Base-by-base conservation (phyloP, 73 alveolate genomes). In the Urostyla sp. region DNA sequence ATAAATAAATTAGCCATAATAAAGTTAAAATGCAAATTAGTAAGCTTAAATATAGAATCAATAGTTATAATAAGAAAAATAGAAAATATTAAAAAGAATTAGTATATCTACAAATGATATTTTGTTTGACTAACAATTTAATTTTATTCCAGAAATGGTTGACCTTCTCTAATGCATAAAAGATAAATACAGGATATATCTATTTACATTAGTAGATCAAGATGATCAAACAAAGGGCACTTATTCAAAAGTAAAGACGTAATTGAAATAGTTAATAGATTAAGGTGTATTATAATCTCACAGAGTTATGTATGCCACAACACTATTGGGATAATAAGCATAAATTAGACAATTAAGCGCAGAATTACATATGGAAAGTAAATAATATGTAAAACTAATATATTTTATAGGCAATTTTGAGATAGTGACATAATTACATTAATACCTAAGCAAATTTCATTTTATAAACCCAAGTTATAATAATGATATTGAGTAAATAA, bases 281-380 rank as follows among this genome's bases (percentile, higher is more conserved):
- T 67, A 69, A 37, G 69, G 69, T 4, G 49, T 69, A 3, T 31
- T 69, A 8, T 24, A 69, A 13, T 67, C 44, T 51, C 31, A 46
- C 36, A 69, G 83, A 49, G 67, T 69, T 1, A 69, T 69, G 83
- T 69, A 48, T 27, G 11, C 31, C 57, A 24, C 40, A 0, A 69
- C 83, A 3, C 2, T 34, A 3, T 5, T 24, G 1, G 83, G 83
- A 32, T n/a, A 69, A 36, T 46, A 31, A n/a, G 83, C 83, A 5
- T 32, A 69, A 54, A 69, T 69, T 28, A 69, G 83, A 31, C 69
- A 69, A 46, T 54, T 69, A 24, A 48, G 36, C 30, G 40, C 83
- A 15, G 83, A 69, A 16, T 35, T 69, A 5, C 83, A 69, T 48
- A 46, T 69, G 2, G 83, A 69, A 23, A 16, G 72, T 30, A n/a